These are phyloP conservation scores for Senna tora DNA, from an alignment of 306 rosid genomes.

Conservation along the genomic window DNA sequence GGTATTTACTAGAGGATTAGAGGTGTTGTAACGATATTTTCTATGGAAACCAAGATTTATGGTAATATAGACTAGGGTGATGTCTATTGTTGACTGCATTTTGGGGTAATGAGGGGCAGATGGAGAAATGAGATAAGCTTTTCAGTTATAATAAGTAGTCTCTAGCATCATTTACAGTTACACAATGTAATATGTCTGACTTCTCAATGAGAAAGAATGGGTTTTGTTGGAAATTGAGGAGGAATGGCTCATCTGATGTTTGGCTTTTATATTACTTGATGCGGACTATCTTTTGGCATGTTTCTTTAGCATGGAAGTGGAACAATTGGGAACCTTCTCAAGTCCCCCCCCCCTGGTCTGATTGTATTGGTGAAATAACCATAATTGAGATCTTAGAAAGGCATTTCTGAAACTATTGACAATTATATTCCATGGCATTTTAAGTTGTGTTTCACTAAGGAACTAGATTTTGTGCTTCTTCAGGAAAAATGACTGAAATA, in stretches of 20 bases:
- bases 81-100: neutral
- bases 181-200: neutral
- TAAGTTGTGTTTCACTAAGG: neutral
- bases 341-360: neutral
- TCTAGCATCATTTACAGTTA: neutral
- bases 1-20: neutral
- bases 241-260: constrained; percentile 5
- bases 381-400: neutral
- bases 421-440: neutral
- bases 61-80: neutral
- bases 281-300: neutral
- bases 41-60: neutral
- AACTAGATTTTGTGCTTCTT: neutral
- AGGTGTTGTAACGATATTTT: neutral
- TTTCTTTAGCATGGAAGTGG: constrained; percentile 10
- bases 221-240: neutral
- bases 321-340: constrained; percentile 5
- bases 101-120: neutral
- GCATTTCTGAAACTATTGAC: neutral
- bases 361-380: neutral
- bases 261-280: neutral
- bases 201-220: neutral
- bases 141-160: neutral
- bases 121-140: neutral
- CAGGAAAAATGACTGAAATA: neutral